Conservation (phyloP, 108 stramenopile species). For the Conticribra guillardii region DNA sequence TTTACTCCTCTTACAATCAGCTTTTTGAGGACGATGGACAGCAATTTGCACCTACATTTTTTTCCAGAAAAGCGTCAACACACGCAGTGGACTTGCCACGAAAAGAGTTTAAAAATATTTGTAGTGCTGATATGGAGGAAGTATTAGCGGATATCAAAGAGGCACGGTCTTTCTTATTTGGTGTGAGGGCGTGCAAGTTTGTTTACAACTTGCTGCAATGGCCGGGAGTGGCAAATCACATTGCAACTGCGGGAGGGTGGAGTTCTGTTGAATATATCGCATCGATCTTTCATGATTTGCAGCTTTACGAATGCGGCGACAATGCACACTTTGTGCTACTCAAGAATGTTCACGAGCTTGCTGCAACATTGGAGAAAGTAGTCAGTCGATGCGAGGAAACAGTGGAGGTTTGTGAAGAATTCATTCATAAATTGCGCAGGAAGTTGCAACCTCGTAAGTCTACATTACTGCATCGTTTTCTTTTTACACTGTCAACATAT, state of each 20-base stretch:
- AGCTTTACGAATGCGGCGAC: conserved; percentile 25
- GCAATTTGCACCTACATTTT: conserved; percentile 31
- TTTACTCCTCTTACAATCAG: conserved; percentile 5
- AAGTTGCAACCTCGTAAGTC: conserved; percentile 10
- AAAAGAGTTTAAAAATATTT: conserved; percentile 20
- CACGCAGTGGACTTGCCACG: conserved; percentile 12
- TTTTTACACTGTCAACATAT: background rate
- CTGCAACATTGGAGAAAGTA: conserved; percentile 15
- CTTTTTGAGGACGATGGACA: conserved; percentile 23
- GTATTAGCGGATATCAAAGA: conserved; percentile 49
- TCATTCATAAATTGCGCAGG: conserved; percentile 27
- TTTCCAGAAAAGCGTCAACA: conserved; percentile 32
- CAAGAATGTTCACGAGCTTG: conserved; percentile 22
- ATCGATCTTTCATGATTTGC: conserved; percentile 32
- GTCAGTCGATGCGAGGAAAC: conserved; percentile 16
- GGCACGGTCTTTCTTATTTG: conserved; percentile 42
- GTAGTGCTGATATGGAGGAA: conserved; percentile 26
- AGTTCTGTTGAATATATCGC: conserved; percentile 39
- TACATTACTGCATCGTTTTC: background rate
- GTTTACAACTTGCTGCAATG: conserved; percentile 48
- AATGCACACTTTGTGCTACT: conserved; percentile 38
- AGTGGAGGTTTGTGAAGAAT: conserved; percentile 22
- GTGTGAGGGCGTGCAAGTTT: conserved; percentile 53
- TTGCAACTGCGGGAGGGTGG: conserved; percentile 52
- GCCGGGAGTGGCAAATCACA: conserved; percentile 51